Percentiles rank a stretch among this genome's conserved stretches.
Evolutionary conservation across 495 filamentous ascomycete genomes (phyloP).

Genomic region (Letharia lupina): DNA sequence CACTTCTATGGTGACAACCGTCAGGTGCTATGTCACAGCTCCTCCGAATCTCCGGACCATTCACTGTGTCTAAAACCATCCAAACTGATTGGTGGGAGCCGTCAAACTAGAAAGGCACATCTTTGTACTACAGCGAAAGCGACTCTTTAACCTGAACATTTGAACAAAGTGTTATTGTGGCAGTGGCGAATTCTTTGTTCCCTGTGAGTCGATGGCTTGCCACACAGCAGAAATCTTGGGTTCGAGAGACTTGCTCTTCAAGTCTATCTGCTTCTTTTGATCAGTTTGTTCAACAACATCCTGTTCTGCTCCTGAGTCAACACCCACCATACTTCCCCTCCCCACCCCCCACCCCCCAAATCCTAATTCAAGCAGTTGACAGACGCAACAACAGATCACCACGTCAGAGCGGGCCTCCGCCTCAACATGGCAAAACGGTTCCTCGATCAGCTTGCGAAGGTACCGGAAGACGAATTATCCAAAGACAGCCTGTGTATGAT

Average conservation of each 20-base stretch:
- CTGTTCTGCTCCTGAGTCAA: background rate
- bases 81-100: background rate
- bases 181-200: background rate
- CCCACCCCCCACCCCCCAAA: no score
- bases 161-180: background rate
- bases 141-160: background rate
- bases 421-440: background rate
- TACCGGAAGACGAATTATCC: background rate
- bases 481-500: background rate
- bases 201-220: background rate
- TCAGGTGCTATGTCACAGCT: background rate
- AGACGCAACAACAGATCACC: background rate
- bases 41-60: background rate
- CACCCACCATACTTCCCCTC: background rate
- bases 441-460: background rate
- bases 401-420: background rate
- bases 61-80: background rate
- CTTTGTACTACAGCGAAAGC: background rate
- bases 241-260: background rate
- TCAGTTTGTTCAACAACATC: background rate
- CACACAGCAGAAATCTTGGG: no score
- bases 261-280: background rate
- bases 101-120: background rate
- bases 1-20: background rate
- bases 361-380: background rate